Percentiles rank a stretch among this genome's conserved stretches.
phyloP scores from a whole-genome alignment of 2,329 filamentous ascomycete genomes.

The Verticillium albo-atrum region DNA sequence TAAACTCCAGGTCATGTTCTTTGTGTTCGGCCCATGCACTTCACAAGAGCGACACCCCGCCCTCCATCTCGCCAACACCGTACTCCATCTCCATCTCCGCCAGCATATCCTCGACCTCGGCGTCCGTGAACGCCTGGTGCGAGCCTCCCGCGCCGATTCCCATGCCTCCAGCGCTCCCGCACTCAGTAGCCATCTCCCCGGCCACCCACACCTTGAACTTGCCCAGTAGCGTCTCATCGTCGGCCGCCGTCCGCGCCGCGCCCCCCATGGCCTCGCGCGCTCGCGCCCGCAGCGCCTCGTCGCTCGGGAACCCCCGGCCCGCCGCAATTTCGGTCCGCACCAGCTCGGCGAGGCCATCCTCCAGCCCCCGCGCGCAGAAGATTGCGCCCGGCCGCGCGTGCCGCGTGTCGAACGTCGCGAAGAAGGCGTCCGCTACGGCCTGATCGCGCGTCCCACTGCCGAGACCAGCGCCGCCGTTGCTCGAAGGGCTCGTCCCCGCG shows the following conservation, averaged over 20 bases:
- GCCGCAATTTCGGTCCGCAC: constrained; percentile 34
- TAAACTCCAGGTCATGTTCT: background rate
- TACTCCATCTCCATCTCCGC: constrained; percentile 16
- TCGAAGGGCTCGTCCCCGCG: constrained; percentile 12
- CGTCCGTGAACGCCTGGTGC: background rate
- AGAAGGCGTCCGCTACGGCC: constrained; percentile 41
- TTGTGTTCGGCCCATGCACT: background rate
- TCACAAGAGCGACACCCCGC: background rate
- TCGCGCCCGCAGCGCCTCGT: constrained; percentile 40
- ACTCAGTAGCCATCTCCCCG: background rate
- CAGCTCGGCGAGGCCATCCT: constrained; percentile 46
- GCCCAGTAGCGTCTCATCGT: constrained; percentile 45
- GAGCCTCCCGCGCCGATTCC: too few relatives aligned
- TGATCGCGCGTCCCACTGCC: constrained; percentile 33
- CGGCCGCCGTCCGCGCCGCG: constrained; percentile 44
- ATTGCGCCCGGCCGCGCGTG: constrained; percentile 43
- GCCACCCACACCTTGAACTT: constrained; percentile 45
- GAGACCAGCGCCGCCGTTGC: background rate
- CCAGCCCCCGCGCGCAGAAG: constrained; percentile 56
- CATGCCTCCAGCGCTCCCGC: background rate
- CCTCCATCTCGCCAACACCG: background rate
- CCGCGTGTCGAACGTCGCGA: constrained; percentile 37
- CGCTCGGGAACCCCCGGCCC: constrained; percentile 38
- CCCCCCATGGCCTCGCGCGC: constrained; percentile 44
- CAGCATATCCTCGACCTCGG: constrained; percentile 33